Percentiles rank a stretch among this genome's conserved stretches.
Evolutionary conservation across 768 basidiomycete species (phyloP).

Genomic region (Kwoniella europaea): DNA sequence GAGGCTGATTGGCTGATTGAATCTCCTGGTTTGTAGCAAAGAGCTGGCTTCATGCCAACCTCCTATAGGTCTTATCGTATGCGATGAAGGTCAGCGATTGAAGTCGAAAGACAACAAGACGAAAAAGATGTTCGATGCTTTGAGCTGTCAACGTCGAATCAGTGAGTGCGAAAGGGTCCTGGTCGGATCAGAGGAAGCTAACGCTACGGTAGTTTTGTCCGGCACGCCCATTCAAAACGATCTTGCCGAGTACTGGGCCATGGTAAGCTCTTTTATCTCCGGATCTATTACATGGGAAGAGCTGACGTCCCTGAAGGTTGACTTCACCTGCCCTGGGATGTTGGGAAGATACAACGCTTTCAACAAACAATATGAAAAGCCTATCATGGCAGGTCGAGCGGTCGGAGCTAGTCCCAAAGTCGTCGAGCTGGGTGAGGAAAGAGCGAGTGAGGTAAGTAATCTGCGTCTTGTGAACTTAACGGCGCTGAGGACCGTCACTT

Average conservation of each 20-base stretch:
- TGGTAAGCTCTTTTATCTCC: constrained; percentile 65
- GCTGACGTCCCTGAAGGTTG: constrained; percentile 63
- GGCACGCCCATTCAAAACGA: constrained; percentile 99
- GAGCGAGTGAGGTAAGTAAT: constrained; percentile 70
- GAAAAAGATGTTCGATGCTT: constrained; percentile 77
- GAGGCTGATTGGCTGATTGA: constrained; percentile 1
- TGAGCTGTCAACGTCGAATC: constrained; percentile 76
- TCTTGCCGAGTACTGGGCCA: constrained; percentile 90
- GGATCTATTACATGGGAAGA: neutral
- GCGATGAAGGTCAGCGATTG: constrained; percentile 96
- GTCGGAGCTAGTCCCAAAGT: constrained; percentile 75
- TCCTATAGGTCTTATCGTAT: constrained; percentile 88
- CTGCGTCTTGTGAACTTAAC: neutral
- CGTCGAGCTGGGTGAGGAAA: constrained; percentile 75
- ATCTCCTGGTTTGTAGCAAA: constrained; percentile 31
- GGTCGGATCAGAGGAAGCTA: neutral
- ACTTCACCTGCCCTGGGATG: constrained; percentile 92
- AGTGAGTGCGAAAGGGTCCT: constrained; percentile 54
- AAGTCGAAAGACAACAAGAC: constrained; percentile 88
- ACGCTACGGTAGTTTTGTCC: constrained; percentile 66
- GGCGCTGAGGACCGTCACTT: neutral
- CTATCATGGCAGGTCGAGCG: constrained; percentile 82
- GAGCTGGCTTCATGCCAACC: constrained; percentile 63
- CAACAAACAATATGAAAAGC: constrained; percentile 74
- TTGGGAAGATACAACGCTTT: constrained; percentile 63